Base-by-base conservation (phyloP, 768 basidiomycete species). In the Serendipita sp. region DNA sequence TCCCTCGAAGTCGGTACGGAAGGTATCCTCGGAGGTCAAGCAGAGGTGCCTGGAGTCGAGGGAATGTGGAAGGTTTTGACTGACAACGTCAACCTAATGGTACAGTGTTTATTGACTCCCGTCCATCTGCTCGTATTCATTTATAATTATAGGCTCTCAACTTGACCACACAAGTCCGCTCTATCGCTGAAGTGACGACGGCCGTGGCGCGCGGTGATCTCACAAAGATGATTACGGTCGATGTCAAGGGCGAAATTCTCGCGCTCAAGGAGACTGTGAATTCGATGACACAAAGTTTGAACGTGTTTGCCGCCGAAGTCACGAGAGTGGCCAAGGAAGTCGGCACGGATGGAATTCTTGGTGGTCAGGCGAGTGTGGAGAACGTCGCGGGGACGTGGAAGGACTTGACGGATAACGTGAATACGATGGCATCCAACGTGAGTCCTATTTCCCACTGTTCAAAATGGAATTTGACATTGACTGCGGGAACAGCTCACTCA, bases 311-410 rank as follows among this genome's bases (percentile, higher is more conserved):
- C 0, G 87, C 87, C 69, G 88, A 91, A 74, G 83, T 84, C 64
- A 83, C 83, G 34, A 55, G 70, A 63, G 94, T 98, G 34, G 96
- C 94, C 2, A 82, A 91, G 67, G 93, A 98, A 75, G 96, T 98
- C 71, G 96, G 96, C 33, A 97, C 94, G 5, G 96, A 98, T 72
- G 96, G 95, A 37, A 81, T 85, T 68, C 78, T 98, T 70, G 96
- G 95, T 62, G 95, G 94, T 8, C 94, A 95, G 69, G 96, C 94
- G 0, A 81, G 86, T 63, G 96, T 98, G 43, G 87, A 86, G 66
- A 90, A 92, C 70, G 91, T 99, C 50, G 90, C 91, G 65, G 96
- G 96, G 58, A 95, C 91, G 0, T 98, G 96, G 96, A 92, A 92
- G 77, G 88, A 92, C 71, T 78, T 97, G 75, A 94, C 93, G 58